These are phyloP conservation scores for Dendrostoma leiphaemia DNA, from an alignment of 2,329 filamentous ascomycete genomes.

Conservation along the genomic window DNA sequence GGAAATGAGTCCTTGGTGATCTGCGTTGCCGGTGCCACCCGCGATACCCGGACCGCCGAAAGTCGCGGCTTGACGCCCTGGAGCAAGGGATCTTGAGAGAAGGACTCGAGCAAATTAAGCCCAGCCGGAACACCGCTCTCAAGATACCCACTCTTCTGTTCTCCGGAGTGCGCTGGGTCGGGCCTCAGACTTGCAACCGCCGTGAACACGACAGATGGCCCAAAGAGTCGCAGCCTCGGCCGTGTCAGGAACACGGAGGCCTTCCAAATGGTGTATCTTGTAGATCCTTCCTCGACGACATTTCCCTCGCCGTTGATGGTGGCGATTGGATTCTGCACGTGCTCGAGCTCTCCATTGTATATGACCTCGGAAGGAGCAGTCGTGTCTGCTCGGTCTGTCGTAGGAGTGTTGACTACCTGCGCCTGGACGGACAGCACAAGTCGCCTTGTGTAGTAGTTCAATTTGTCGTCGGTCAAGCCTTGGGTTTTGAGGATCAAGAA, in stretches of 20 bases:
- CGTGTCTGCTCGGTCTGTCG: slow-evolving; percentile 42
- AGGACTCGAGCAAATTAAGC: slow-evolving; percentile 75
- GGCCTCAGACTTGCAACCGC: slow-evolving; percentile 61
- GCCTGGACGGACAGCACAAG: slow-evolving; percentile 67
- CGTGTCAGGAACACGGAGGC: slow-evolving; percentile 55
- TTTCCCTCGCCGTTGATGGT: slow-evolving; percentile 41
- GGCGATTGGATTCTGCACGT: slow-evolving; percentile 49
- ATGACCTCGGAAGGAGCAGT: slow-evolving; percentile 57
- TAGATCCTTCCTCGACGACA: slow-evolving; percentile 21
- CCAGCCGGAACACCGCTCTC: slow-evolving; percentile 67
- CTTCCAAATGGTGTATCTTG: slow-evolving; percentile 58
- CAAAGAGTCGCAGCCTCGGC: slow-evolving; percentile 63
- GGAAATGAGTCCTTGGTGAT: slow-evolving; percentile 57
- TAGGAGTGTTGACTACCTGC: slow-evolving; percentile 58
- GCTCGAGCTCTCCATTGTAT: slow-evolving; percentile 52
- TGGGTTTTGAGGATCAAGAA: slow-evolving; percentile 68
- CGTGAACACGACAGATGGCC: slow-evolving; percentile 64
- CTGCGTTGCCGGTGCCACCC: slow-evolving; percentile 67
- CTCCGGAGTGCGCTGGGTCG: slow-evolving; percentile 39
- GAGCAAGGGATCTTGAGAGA: slow-evolving; percentile 64
- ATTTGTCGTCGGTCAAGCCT: slow-evolving; percentile 51
- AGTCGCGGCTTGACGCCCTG: slow-evolving; percentile 62
- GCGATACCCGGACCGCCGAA: slow-evolving; percentile 71
- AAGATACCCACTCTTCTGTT: slow-evolving; percentile 60
- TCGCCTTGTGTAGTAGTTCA: slow-evolving; percentile 59